Evolutionary conservation across 176 grass and related monocot species (phyloP).

Genomic region (Eragrostis curvula): DNA sequence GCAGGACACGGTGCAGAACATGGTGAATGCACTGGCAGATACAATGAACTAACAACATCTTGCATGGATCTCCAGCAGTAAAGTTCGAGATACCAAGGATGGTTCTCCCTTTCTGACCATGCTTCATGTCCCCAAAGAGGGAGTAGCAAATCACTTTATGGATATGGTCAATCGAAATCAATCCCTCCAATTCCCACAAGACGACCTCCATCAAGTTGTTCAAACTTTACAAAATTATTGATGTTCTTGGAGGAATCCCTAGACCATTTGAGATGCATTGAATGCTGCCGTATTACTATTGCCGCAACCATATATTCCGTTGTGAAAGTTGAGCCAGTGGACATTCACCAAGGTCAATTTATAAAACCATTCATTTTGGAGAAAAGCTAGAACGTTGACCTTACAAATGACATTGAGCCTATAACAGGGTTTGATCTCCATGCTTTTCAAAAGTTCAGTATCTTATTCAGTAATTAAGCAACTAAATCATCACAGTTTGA

Average conservation of each 20-base stretch:
- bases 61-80: constrained; percentile 21
- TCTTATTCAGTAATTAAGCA: not conserved
- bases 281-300: not conserved
- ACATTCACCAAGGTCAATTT: not conserved
- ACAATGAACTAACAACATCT: constrained; percentile 40
- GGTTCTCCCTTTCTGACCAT: constrained; percentile 9
- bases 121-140: constrained; percentile 34
- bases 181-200: not conserved
- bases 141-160: constrained; percentile 44
- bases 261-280: not conserved
- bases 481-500: not conserved
- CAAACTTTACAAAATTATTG: not conserved
- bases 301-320: not conserved
- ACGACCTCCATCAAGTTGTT: constrained; percentile 1
- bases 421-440: not conserved
- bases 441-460: not conserved
- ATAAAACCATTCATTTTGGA: constrained; percentile 4
- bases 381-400: constrained; percentile 3
- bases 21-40: constrained; percentile 25
- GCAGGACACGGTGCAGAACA: constrained; percentile 27
- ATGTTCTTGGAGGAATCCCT: not conserved
- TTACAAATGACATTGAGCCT: not conserved
- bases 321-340: not conserved
- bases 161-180: constrained; percentile 32
- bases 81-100: constrained; percentile 11